Evolutionary conservation across 257 asterid genomes (phyloP), one percentile per base, ranked within the genome.

Genomic region (Apocynum venetum): DNA sequence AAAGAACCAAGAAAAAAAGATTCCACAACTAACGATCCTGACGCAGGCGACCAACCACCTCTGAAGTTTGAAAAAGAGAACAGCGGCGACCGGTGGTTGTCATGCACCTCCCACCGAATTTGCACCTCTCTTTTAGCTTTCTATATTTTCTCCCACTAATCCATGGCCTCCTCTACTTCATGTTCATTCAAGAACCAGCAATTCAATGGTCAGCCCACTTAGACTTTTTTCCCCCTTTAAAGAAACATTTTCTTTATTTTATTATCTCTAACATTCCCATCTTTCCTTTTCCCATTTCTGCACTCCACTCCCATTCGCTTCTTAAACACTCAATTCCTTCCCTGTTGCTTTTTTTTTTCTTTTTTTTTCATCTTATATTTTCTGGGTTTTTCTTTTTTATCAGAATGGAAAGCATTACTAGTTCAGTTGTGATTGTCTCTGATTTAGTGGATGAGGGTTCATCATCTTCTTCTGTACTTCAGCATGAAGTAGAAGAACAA

Each of bases 241-340:
- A 72, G 3, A 47, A 72, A 7, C 14, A 15, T 8, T 46, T n/a
- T 20, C 15, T 35, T 64, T 38, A 4, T 35, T 36, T 6, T 72
- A 14, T 40, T 72, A 1, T 11, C n/a, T 31, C 61, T 1, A 40
- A 74, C 25, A 64, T 79, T 73, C 70, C 61, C 78, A 52, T 79
- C 2, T 38, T 60, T 57, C 63, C 60, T 12, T 65, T 51, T 55
- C 2, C 82, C 74, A 61, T 65, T 51, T 35, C 59, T 40, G 56
- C 43, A 73, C 78, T 73, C 82, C 36, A 64, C 78, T 73, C 53
- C 78, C 59, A 12, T 1, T 73, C 40, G 60, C 82, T 65, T 73
- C 57, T 52, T 49, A n/a, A 60, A 60, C 82, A 78, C 73, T 15
- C 14, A 15, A 67, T 43, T 10, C 4, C n/a, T 56, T 71, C 75